These are phyloP conservation scores for Anthostomella pinea DNA, from an alignment of 2,329 filamentous ascomycete species.

Conservation along the genomic window DNA sequence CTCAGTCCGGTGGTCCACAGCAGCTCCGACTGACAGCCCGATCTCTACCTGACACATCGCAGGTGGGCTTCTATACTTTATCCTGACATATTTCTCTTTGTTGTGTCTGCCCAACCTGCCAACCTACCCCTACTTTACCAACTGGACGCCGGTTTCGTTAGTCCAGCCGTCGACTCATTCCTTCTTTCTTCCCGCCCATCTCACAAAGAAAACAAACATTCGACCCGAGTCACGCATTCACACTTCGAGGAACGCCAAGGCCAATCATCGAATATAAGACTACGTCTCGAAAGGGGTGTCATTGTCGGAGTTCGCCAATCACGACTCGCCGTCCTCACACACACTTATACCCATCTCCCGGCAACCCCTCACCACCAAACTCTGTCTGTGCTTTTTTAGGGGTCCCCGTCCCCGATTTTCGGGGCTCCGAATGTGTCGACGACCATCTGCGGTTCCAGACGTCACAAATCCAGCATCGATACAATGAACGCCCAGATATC, in stretches of 20 bases:
- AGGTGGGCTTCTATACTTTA: too few species aligned
- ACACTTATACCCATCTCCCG: too few species aligned
- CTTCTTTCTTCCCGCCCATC: too few species aligned
- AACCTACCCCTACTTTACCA: not conserved
- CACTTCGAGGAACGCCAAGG: too few species aligned
- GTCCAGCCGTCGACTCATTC: not conserved
- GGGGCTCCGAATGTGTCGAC: conserved; percentile 20
- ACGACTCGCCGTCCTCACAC: conserved; percentile 20
- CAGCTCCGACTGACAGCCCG: conserved; percentile 20
- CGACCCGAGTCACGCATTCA: too few species aligned
- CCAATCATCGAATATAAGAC: too few species aligned
- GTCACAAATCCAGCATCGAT: conserved; percentile 19
- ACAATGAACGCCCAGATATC: conserved; percentile 36
- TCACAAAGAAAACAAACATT: too few species aligned
- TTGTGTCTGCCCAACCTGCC: conserved; percentile 4
- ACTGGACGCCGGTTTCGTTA: conserved; percentile 12
- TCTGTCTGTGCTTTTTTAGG: conserved; percentile 26
- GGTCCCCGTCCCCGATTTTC: conserved; percentile 23
- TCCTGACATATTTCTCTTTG: conserved; percentile 20
- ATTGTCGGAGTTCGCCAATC: conserved; percentile 21
- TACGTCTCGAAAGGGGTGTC: conserved; percentile 10
- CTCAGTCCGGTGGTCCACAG: conserved; percentile 13
- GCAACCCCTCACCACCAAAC: too few species aligned
- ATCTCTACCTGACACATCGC: too few species aligned
- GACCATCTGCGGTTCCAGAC: conserved; percentile 16